A percentile compares a stretch with the other conserved stretches of the same genome.
Evolutionary conservation across 1,284 basidiomycete species (phyloP).

Genomic region (Naganishia liquefaciens): DNA sequence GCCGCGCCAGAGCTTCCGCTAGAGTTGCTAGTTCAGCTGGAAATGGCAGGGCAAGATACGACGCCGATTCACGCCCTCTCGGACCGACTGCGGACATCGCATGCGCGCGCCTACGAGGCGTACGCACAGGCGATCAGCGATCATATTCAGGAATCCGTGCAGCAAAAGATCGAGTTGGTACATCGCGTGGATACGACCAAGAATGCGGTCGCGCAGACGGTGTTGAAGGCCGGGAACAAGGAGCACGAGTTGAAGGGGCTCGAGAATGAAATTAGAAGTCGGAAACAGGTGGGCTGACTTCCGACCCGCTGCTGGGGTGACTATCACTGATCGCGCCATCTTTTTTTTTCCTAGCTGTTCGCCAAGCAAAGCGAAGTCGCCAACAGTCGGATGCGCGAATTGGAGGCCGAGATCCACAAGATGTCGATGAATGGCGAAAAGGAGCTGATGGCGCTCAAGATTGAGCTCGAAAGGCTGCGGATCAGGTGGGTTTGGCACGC

Average conservation of each 20-base stretch:
- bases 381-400: slow-evolving; percentile 42
- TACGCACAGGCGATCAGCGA: slow-evolving; percentile 25
- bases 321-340: too few relatives aligned
- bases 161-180: slow-evolving; percentile 23
- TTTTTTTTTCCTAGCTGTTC: slow-evolving; percentile 41
- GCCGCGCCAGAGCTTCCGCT: slow-evolving; percentile 68
- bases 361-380: slow-evolving; percentile 41
- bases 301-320: too few relatives aligned
- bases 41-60: slow-evolving; percentile 56
- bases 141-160: slow-evolving; percentile 23
- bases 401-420: slow-evolving; percentile 45
- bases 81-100: slow-evolving; percentile 8
- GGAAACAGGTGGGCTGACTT: slow-evolving; percentile 66
- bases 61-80: slow-evolving; percentile 24
- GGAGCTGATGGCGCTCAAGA: slow-evolving; percentile 43
- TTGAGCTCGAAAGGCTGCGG: slow-evolving; percentile 44
- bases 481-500: slow-evolving; percentile 43
- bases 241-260: slow-evolving; percentile 41
- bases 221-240: slow-evolving; percentile 28
- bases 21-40: slow-evolving; percentile 66
- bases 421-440: slow-evolving; percentile 46
- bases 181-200: slow-evolving; percentile 26
- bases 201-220: slow-evolving; percentile 26
- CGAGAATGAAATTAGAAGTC: slow-evolving; percentile 70
- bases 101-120: slow-evolving; percentile 19